Base-by-base conservation (phyloP, 179 eudicot genomes). In the Beta corolliflora region DNA sequence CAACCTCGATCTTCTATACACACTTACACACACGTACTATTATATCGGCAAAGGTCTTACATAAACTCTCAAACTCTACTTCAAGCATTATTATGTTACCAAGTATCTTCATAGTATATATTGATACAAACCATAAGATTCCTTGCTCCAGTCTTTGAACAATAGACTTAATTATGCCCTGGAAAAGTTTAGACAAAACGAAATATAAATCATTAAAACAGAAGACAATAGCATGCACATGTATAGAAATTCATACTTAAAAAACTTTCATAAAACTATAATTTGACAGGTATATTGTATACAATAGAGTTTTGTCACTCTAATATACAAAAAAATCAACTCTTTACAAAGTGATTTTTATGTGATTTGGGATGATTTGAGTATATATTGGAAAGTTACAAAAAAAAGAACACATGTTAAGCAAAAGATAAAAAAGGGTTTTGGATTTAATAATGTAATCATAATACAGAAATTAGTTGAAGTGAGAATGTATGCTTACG, bases 401-500 rank as follows among this genome's bases (percentile, higher is more conserved):
- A 29, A 29, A 29, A 29, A 25, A 29, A 29, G 31, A 29, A 29
- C 31, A 29, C 31, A 29, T 29, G 31, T 29, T 29, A 29, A 29
- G 31, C 31, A 29, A 29, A 29, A 29, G 31, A 29, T 29, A 29
- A 1, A 29, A 29, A 29, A 29, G 31, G 31, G 31, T 29, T 29
- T 29, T 29, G 31, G 31, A 29, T 29, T 29, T 29, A 29, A 29
- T 29, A 29, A 29, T 29, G 31, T 29, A 29, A 29, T 29, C 31
- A 29, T 29, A 29, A 29, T 29, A 29, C 31, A 29, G 31, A 29
- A 59, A 61, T 9, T 61, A 23, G 11, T 23, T 1, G 21, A 61
- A 29, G 5, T 21, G 66, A 61, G 29, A 9, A 25, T 61, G 66
- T 8, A 61, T 23, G 14, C 77, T 75, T 75, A 75, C 77, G 77